A percentile compares a stretch with the other conserved stretches of the same genome.
phyloP scores from a whole-genome alignment of 2,329 filamentous ascomycete genomes.

The Sclerotinia minor region DNA sequence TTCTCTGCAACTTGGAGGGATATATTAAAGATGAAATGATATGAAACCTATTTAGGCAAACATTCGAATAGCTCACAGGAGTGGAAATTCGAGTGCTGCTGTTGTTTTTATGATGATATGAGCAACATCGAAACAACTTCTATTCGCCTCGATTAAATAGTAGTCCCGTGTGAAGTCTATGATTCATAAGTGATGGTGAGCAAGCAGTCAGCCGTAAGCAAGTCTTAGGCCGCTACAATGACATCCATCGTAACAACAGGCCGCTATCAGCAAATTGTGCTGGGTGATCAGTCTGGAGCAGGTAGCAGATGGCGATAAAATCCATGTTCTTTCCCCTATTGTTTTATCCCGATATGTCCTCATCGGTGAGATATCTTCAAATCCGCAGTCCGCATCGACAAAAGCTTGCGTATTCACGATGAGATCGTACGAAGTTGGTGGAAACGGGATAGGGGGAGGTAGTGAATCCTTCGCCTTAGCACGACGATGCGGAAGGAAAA shows the following conservation, averaged over 20 bases:
- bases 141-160: neutral
- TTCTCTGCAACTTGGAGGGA: neutral
- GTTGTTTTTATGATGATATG: neutral
- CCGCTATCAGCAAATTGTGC: neutral
- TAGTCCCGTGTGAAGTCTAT: neutral
- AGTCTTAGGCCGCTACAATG: no score
- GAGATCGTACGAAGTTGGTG: neutral
- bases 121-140: no score
- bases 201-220: neutral
- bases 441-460: neutral
- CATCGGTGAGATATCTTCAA: neutral
- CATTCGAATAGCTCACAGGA: neutral
- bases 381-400: neutral
- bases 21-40: neutral
- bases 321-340: neutral
- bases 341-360: neutral
- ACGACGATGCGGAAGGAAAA: neutral
- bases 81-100: neutral
- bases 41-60: neutral
- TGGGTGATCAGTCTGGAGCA: neutral
- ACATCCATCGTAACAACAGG: no score
- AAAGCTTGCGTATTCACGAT: neutral
- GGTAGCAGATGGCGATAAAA: neutral
- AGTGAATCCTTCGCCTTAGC: neutral
- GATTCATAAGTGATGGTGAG: neutral